Base-by-base conservation (phyloP, 345 rosid species). In the Lumnitzera racemosa region DNA sequence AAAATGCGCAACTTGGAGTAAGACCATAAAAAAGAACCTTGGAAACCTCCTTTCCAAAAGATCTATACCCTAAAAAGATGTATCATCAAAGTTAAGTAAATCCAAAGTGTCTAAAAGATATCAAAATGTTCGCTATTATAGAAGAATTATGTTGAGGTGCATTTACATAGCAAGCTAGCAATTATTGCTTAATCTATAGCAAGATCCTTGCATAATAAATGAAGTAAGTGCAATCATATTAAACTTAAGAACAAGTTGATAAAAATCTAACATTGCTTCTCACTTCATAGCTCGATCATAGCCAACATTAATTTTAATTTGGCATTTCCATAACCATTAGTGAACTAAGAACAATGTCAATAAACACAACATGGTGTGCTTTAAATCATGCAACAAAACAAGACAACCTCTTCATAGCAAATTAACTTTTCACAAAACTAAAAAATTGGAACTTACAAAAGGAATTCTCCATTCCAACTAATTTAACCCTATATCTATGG, bases 11-110 rank as follows among this genome's bases (percentile, higher is more conserved):
- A 91, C 96, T 96, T 85, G 98, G 96, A 23, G 87, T 95, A 70
- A 92, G 81, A 43, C 98, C 98, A 69, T 96, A 94, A 65, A 97
- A 97, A 69, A 92, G 96, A 65, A 92, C 97, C 65, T 90, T 81
- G 11, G 80, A 81, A 70, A 87, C 90, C 83, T 92, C 97, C 64
- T 71, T 69, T 47, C 97, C 98, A 67, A 92, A 87, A 29, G 46
- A 70, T 57, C 95, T 97, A 65, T 73, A 62, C 80, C 98, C 87
- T 69, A 53, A 70, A 17, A 67, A 61, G 24, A 71, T 69, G 55
- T 61, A 67, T 17, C n/a, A 50, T 27, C 15, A 25, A 1, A 12
- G 48, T 20, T 29, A 15, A 5, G 15, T 13, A 59, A 48, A 6
- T 36, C 16, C 31, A 49, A 5, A 50, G 55, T 50, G n/a, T 36